phyloP scores from a whole-genome alignment of 805 yeast species.

The Blastobotrys chiropterorum region DNA sequence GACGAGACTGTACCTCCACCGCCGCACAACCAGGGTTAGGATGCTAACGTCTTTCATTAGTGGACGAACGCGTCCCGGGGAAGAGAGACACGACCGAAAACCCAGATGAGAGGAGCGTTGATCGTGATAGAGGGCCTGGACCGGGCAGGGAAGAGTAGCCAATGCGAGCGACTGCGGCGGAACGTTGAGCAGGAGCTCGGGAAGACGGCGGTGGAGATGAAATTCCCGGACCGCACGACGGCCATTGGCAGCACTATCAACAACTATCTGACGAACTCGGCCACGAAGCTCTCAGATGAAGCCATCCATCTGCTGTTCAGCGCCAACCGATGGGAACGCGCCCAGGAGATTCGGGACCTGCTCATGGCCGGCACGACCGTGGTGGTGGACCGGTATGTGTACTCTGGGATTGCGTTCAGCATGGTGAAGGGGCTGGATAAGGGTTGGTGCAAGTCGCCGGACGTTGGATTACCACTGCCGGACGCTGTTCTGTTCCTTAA shows the following conservation, averaged over 20 bases:
- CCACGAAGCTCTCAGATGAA: conserved; percentile 58
- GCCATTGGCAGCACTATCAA: conserved; percentile 75
- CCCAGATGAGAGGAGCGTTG: conserved; percentile 53
- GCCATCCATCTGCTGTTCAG: conserved; percentile 82
- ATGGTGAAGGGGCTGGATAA: conserved; percentile 71
- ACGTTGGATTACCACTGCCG: conserved; percentile 78
- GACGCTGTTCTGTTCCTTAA: conserved; percentile 77
- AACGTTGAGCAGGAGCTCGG: conserved; percentile 30
- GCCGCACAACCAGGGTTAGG: not conserved
- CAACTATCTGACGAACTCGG: conserved; percentile 46
- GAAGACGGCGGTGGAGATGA: conserved; percentile 45
- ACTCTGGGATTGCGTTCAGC: conserved; percentile 90
- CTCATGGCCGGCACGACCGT: conserved; percentile 52
- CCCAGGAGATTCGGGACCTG: conserved; percentile 38
- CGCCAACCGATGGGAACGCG: conserved; percentile 92
- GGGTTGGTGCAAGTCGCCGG: conserved; percentile 79
- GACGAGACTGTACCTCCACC: no score
- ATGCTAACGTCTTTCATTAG: not conserved
- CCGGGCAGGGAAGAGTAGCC: conserved; percentile 92
- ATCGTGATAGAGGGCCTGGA: conserved; percentile 90
- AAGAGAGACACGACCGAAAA: not conserved
- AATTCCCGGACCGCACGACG: conserved; percentile 87
- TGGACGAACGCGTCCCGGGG: no score
- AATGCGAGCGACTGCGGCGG: conserved; percentile 35
- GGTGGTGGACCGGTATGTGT: conserved; percentile 80